A percentile compares a stretch with the other conserved stretches of the same genome.
These are phyloP conservation scores for Cordyceps militaris DNA, from an alignment of 2,329 filamentous ascomycete genomes.

Conservation along the genomic window DNA sequence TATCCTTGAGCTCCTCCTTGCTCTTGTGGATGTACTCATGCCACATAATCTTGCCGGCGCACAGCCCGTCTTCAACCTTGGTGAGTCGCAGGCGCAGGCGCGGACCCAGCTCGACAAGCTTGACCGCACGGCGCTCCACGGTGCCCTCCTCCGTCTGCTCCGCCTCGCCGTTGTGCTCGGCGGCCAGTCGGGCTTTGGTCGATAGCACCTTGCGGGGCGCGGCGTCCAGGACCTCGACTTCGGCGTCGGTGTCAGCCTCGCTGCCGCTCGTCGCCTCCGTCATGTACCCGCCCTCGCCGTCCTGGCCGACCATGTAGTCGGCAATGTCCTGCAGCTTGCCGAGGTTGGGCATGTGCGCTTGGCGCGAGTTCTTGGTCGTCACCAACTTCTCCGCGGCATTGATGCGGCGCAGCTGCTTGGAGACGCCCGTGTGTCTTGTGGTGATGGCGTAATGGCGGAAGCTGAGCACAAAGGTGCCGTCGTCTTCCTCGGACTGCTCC, in stretches of 20 bases:
- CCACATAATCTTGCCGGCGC: conserved; percentile 90
- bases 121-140: conserved; percentile 82
- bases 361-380: conserved; percentile 51
- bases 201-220: conserved; percentile 56
- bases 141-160: conserved; percentile 42
- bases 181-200: conserved; percentile 40
- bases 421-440: conserved; percentile 77
- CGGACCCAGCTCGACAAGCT: conserved; percentile 85
- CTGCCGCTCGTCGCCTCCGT: conserved; percentile 81
- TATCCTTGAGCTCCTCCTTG: conserved; percentile 64
- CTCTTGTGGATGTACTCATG: conserved; percentile 90
- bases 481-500: conserved; percentile 52
- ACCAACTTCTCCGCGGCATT: conserved; percentile 79
- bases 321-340: conserved; percentile 88
- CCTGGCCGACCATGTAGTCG: conserved; percentile 82
- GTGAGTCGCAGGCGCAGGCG: conserved; percentile 82
- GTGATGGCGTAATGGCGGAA: conserved; percentile 94
- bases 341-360: conserved; percentile 73
- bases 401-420: conserved; percentile 73
- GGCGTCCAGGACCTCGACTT: conserved; percentile 75
- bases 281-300: conserved; percentile 70
- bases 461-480: conserved; percentile 73
- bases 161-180: conserved; percentile 32
- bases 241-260: conserved; percentile 88
- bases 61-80: conserved; percentile 94